A percentile compares a stretch with the other conserved stretches of the same genome.
These are phyloP conservation scores for Penicillium sp. DNA, from an alignment of 2,329 filamentous ascomycete species.

Conservation along the genomic window DNA sequence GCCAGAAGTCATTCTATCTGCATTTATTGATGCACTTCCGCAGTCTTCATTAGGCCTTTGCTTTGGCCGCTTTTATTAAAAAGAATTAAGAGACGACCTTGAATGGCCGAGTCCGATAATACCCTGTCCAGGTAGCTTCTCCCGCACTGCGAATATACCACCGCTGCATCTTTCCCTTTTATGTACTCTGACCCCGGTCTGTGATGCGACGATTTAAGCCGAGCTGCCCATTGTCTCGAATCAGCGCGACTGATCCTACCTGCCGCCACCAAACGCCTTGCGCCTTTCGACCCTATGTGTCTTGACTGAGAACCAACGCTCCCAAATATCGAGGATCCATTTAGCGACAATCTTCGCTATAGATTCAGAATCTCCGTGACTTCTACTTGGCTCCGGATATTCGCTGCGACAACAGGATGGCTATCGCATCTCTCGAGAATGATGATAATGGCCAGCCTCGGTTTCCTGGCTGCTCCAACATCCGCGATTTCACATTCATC, in stretches of 20 bases:
- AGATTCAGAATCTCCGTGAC: neutral
- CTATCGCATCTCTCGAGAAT: conserved; percentile 44
- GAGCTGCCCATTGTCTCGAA: neutral
- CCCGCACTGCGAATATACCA: conserved; percentile 1
- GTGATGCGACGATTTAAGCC: neutral
- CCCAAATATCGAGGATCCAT: neutral
- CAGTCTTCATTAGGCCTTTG: neutral
- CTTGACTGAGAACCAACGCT: neutral
- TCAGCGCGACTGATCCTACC: neutral
- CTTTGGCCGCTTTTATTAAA: neutral
- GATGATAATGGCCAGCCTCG: conserved; percentile 48
- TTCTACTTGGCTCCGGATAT: neutral
- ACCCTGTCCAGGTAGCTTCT: neutral
- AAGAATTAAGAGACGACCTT: neutral
- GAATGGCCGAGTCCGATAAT: neutral
- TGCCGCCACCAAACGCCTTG: neutral
- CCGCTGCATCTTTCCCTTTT: neutral
- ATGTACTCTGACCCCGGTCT: neutral
- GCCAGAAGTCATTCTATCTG: neutral
- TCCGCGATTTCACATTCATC: conserved; percentile 40
- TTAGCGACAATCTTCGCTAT: neutral
- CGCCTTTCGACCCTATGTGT: neutral
- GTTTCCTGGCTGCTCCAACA: conserved; percentile 74
- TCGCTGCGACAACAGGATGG: conserved; percentile 26
- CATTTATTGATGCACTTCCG: neutral